These are phyloP conservation scores for Myxozyma udenii DNA, from an alignment of 805 yeast genomes.

Conservation along the genomic window DNA sequence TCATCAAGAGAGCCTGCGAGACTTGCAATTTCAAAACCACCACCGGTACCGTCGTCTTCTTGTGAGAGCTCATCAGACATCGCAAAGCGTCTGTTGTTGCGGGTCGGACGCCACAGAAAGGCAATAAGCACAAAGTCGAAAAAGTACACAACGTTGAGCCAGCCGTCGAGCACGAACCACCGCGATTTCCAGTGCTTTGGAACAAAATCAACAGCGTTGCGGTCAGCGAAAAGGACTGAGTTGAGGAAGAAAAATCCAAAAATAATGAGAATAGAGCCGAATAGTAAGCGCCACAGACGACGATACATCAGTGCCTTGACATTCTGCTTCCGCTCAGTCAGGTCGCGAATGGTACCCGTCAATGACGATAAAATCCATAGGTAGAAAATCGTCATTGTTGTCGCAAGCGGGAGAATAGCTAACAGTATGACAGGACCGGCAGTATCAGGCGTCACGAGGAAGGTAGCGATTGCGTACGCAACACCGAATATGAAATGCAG, in stretches of 20 bases:
- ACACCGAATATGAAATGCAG: slow-evolving; percentile 56
- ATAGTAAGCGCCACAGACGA: slow-evolving; percentile 68
- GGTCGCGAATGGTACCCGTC: slow-evolving; percentile 65
- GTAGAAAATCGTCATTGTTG: slow-evolving; percentile 70
- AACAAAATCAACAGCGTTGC: slow-evolving; percentile 70
- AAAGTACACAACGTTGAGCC: slow-evolving; percentile 90
- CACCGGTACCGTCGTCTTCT: slow-evolving; percentile 58
- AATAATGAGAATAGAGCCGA: slow-evolving; percentile 65
- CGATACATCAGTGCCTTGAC: slow-evolving; percentile 87
- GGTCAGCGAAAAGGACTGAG: slow-evolving; percentile 66
- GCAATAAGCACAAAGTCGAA: slow-evolving; percentile 79
- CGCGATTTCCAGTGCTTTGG: slow-evolving; percentile 90
- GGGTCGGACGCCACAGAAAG: slow-evolving; percentile 96
- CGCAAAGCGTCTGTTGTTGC: slow-evolving; percentile 89
- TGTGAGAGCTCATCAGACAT: slow-evolving; percentile 86
- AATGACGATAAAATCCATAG: slow-evolving; percentile 69
- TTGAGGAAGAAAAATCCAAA: slow-evolving; percentile 69
- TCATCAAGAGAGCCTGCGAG: slow-evolving; percentile 29
- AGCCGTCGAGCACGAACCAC: slow-evolving; percentile 84
- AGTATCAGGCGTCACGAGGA: slow-evolving; percentile 48
- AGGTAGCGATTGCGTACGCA: slow-evolving; percentile 52
- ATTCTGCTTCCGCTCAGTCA: slow-evolving; percentile 82
- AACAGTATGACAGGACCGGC: slow-evolving; percentile 53
- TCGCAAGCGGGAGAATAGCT: slow-evolving; percentile 65
- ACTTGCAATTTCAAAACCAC: slow-evolving; percentile 57